phyloP scores from a whole-genome alignment of 495 filamentous ascomycete genomes.

The Aspergillus conjunctus region DNA sequence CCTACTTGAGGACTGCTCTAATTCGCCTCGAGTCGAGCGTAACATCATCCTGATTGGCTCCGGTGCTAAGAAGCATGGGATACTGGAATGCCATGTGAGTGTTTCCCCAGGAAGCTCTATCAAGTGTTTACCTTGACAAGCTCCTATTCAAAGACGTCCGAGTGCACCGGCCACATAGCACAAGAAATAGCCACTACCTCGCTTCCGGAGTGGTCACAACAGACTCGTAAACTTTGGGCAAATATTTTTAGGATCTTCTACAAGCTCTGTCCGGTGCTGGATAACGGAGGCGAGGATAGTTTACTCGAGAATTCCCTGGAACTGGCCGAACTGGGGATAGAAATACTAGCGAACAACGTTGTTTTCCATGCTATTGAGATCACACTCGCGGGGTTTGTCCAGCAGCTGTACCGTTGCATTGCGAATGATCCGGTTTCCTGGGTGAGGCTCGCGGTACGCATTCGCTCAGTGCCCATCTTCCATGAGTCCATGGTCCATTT shows the following conservation, averaged over 20 bases:
- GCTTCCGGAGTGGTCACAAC: constrained; percentile 16
- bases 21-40: background rate
- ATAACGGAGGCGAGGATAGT: constrained; percentile 25
- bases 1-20: background rate
- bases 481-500: constrained; percentile 52
- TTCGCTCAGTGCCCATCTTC: constrained; percentile 48
- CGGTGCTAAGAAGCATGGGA: constrained; percentile 15
- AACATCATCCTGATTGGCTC: constrained; percentile 17
- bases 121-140: background rate
- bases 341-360: constrained; percentile 32
- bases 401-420: constrained; percentile 44
- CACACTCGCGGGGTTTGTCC: constrained; percentile 41
- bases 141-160: background rate
- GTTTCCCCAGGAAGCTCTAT: too few relatives aligned
- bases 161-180: background rate
- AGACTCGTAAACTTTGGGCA: constrained; percentile 16
- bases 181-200: constrained; percentile 1
- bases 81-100: constrained; percentile 20
- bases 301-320: constrained; percentile 32
- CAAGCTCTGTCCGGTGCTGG: constrained; percentile 31
- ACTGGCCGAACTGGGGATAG: constrained; percentile 46
- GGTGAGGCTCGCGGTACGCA: constrained; percentile 39
- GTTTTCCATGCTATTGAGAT: constrained; percentile 43
- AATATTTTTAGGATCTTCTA: constrained; percentile 41
- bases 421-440: constrained; percentile 39